Conservation (phyloP, 2,329 filamentous ascomycete species). For the Calonectria hongkongensis region DNA sequence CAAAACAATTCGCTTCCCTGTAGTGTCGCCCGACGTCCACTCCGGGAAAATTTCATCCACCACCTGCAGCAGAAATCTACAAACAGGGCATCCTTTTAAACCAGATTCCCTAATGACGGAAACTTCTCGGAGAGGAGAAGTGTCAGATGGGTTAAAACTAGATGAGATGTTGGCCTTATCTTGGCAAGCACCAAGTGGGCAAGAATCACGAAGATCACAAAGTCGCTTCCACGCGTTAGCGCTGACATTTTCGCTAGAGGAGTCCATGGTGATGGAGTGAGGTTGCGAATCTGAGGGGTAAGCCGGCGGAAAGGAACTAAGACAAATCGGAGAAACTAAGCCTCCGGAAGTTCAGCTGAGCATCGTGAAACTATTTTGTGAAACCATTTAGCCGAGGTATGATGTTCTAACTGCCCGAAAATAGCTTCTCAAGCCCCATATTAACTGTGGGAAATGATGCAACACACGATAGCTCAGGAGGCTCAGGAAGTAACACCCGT, state of each 20-base stretch:
- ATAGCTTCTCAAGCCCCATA: no score
- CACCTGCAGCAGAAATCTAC: conserved; percentile 16
- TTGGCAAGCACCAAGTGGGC: neutral
- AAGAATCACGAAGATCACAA: neutral
- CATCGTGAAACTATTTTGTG: neutral
- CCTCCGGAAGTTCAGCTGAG: neutral
- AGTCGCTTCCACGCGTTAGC: neutral
- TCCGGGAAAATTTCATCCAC: conserved; percentile 17
- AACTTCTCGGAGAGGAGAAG: conserved; percentile 2
- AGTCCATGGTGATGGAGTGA: conserved; percentile 1
- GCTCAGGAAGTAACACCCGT: no score
- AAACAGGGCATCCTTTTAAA: conserved; percentile 9
- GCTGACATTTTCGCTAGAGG: neutral
- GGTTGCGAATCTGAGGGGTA: conserved; percentile 54
- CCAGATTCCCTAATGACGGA: conserved; percentile 10
- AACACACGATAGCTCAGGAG: no score
- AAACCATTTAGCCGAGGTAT: neutral
- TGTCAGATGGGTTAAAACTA: neutral
- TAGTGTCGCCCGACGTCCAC: conserved; percentile 2
- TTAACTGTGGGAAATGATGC: no score
- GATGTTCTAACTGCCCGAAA: no score
- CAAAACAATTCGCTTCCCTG: conserved; percentile 1
- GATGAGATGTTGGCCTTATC: neutral
- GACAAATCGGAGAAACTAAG: conserved; percentile 7
- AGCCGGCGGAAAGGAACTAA: neutral